Evolutionary conservation across 2,329 filamentous ascomycete species (phyloP).

Genomic region (Onygena corvina): DNA sequence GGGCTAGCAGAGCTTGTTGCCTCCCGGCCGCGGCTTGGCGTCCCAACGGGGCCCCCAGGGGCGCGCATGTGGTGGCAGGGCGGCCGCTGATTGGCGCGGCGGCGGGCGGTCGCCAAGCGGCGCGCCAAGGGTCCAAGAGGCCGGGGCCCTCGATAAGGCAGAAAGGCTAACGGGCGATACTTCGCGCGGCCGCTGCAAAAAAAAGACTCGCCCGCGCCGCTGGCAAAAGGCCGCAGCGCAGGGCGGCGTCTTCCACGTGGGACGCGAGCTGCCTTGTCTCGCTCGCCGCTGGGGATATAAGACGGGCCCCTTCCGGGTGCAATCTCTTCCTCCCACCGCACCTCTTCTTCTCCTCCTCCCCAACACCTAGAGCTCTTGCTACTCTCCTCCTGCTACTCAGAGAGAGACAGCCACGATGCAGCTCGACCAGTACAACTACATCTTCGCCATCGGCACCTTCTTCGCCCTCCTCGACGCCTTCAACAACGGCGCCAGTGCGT

Average conservation of each 20-base stretch:
- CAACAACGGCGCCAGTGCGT: conserved; percentile 68
- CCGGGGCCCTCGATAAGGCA: conserved; percentile 2
- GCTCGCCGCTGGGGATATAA: too few relatives aligned
- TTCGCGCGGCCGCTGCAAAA: too few relatives aligned
- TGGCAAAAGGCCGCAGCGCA: too few relatives aligned
- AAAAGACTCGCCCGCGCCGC: too few relatives aligned
- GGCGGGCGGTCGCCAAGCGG: not conserved
- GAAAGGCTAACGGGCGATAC: not conserved
- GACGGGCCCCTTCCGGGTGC: too few relatives aligned
- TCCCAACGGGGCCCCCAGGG: not conserved
- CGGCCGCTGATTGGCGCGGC: not conserved
- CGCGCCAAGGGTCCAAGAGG: not conserved
- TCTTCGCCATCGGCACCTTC: conserved; percentile 63
- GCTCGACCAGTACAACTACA: conserved; percentile 53
- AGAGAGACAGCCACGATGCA: conserved; percentile 38
- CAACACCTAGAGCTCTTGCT: not conserved
- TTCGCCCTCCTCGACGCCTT: conserved; percentile 66
- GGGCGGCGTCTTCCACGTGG: not conserved
- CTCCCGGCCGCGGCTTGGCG: not conserved
- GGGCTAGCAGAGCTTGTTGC: not conserved
- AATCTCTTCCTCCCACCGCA: not conserved
- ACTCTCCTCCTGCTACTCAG: not conserved
- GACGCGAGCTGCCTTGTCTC: not conserved
- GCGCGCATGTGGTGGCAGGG: not conserved
- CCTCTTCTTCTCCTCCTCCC: not conserved